phyloP scores from a whole-genome alignment of 768 basidiomycete genomes.

The Termitomyces sp. region DNA sequence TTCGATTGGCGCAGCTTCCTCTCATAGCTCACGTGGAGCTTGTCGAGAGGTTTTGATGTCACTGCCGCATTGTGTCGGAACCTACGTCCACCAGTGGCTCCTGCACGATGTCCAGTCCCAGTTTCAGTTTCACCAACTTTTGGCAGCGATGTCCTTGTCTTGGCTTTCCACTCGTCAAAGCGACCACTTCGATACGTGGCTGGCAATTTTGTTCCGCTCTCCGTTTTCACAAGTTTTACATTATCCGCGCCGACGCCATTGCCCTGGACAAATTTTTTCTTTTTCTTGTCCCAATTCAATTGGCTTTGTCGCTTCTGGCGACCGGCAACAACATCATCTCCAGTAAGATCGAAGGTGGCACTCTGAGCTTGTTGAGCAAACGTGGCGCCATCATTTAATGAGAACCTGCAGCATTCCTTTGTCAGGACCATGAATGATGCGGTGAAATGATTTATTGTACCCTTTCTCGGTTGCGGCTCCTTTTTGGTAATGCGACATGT shows the following conservation, averaged over 20 bases:
- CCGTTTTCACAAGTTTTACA: conserved; percentile 88
- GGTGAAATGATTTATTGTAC: conserved; percentile 34
- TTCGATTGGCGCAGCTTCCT: conserved; percentile 59
- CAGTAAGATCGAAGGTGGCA: conserved; percentile 77
- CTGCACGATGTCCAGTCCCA: conserved; percentile 26
- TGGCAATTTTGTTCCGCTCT: conserved; percentile 87
- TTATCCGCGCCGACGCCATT: conserved; percentile 87
- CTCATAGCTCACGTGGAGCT: conserved; percentile 65
- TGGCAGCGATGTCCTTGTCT: conserved; percentile 68
- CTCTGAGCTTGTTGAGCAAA: conserved; percentile 81
- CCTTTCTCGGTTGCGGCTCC: conserved; percentile 87
- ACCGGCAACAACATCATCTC: conserved; percentile 63
- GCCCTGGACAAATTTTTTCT: conserved; percentile 88
- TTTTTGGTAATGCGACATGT: conserved; percentile 89
- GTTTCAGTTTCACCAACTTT: conserved; percentile 79
- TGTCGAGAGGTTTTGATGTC: conserved; percentile 74
- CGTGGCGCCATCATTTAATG: conserved; percentile 81
- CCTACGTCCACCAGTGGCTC: conserved; percentile 46
- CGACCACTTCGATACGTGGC: conserved; percentile 90
- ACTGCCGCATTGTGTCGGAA: conserved; percentile 69
- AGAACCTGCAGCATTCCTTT: conserved; percentile 53
- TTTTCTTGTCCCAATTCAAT: conserved; percentile 92
- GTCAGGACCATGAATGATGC: background rate
- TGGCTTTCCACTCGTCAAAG: conserved; percentile 93
- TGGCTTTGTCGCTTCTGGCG: conserved; percentile 60